Evolutionary conservation across 805 yeast genomes (phyloP), one percentile per base, ranked within the genome.

Genomic region (Pichia pseudocactophila): DNA sequence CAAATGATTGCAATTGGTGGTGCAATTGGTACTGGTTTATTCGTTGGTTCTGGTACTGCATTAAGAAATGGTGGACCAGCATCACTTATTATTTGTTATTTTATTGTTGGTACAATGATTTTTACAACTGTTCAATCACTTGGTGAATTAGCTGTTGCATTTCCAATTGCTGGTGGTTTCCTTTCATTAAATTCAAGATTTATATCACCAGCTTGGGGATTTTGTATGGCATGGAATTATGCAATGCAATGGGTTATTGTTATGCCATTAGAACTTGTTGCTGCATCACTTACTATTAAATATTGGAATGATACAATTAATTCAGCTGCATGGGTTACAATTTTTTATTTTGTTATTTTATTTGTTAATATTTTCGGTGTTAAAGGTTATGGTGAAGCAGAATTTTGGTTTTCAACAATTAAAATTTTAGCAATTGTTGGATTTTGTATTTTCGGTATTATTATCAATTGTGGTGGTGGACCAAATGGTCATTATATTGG

Each of bases 1-100:
- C 78, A 80, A 44, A 78, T 82, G 85, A 82, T 82, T 62, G 86
- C 90, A 36, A 69, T 82, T 48, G 89, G 89, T 50, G 87, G 89
- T 34, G 73, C 81, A 46, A 81, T 83, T 53, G 94, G 92, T 51
- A 80, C 88, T 11, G 92, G 89, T 51, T 67, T 84, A 40, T 76
- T 85, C 44, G 80, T 84, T 30, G 84, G 85, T 53, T 74, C 85
- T 3, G 82, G 83, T 50, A 61, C 69, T 16, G 71, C 83, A 2
- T 62, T 82, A 39, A 52, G 69, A 13, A 61, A 65, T 30, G 82
- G 84, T 57, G 89, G 89, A 17, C 88, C 89, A 13, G 82, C 80
- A 12, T 71, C 79, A 18, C 58, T 80, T 34, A 69, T 80, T 43
- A 73, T 79, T 33, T 80, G 71, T 46, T 72, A 80, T 68, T 50